These are phyloP conservation scores for Tetrapisispora nanseiensis DNA, from an alignment of 805 yeast genomes.

Conservation along the genomic window DNA sequence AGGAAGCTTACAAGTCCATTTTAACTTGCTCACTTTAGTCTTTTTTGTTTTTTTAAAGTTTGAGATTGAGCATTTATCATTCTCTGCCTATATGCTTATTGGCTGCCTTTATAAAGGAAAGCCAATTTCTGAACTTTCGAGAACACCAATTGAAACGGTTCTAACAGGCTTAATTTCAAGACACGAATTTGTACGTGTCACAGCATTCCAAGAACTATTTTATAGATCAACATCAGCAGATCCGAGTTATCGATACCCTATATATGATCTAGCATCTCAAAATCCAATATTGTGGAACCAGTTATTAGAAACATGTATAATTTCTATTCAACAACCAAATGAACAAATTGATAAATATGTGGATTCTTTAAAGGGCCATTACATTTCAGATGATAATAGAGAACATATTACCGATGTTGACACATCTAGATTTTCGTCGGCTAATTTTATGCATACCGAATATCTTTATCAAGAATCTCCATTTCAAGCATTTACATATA, in stretches of 20 bases:
- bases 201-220: constrained; percentile 71
- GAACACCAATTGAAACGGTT: constrained; percentile 54
- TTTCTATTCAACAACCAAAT: constrained; percentile 42
- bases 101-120: constrained; percentile 64
- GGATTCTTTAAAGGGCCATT: constrained; percentile 10
- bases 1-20: constrained; percentile 28
- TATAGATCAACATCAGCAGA: constrained; percentile 46
- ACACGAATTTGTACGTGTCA: constrained; percentile 41
- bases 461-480: too few species aligned
- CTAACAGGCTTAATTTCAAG: constrained; percentile 51
- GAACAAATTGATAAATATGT: constrained; percentile 27
- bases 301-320: constrained; percentile 50
- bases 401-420: too few species aligned
- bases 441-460: too few species aligned
- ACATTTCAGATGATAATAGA: too few species aligned
- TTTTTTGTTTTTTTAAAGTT: constrained; percentile 33
- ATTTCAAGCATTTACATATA: too few species aligned
- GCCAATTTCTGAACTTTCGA: constrained; percentile 44
- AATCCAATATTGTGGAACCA: constrained; percentile 46
- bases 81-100: constrained; percentile 54
- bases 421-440: too few species aligned
- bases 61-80: constrained; percentile 50
- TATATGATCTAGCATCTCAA: constrained; percentile 42
- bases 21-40: constrained; percentile 29
- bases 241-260: constrained; percentile 39